Conservation (phyloP, 1,284 basidiomycete genomes). For the Chiua sp. region DNA sequence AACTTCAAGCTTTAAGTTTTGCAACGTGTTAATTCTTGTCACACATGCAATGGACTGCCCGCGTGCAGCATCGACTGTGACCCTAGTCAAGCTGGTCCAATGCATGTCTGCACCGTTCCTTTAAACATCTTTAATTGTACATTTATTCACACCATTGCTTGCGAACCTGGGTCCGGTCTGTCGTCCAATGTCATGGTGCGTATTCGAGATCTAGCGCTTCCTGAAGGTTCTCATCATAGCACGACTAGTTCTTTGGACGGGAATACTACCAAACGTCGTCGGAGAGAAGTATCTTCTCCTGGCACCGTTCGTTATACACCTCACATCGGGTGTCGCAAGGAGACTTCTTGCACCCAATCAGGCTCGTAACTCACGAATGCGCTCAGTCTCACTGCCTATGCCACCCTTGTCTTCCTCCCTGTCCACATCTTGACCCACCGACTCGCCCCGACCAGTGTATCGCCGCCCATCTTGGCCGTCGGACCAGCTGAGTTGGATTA, state of each 20-base stretch:
- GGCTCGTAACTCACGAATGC: constrained; percentile 48
- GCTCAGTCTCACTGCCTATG: constrained; percentile 62
- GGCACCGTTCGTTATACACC: constrained; percentile 62
- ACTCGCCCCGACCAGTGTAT: constrained; percentile 43
- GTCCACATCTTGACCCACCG: constrained; percentile 71
- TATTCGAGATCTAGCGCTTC: constrained; percentile 17
- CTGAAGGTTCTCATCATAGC: neutral
- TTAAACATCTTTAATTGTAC: constrained; percentile 65
- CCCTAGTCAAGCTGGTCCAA: constrained; percentile 56
- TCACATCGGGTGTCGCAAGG: constrained; percentile 58
- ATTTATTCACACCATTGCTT: constrained; percentile 69
- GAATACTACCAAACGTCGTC: constrained; percentile 77
- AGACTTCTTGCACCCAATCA: constrained; percentile 50
- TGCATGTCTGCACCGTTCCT: constrained; percentile 66
- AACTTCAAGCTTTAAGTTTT: no score
- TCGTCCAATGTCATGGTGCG: constrained; percentile 73
- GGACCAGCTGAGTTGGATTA: constrained; percentile 76
- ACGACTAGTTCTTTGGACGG: constrained; percentile 68
- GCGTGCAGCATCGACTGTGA: constrained; percentile 1
- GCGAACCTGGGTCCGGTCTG: constrained; percentile 67
- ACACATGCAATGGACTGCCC: constrained; percentile 10
- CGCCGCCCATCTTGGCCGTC: constrained; percentile 57
- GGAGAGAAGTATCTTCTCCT: constrained; percentile 69
- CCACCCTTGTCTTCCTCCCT: constrained; percentile 58
- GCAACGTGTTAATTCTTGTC: no score